Percentiles rank a stretch among this genome's conserved stretches.
These are phyloP conservation scores for Hyphopichia khmerensis DNA, from an alignment of 1,139 yeast genomes.

Conservation along the genomic window DNA sequence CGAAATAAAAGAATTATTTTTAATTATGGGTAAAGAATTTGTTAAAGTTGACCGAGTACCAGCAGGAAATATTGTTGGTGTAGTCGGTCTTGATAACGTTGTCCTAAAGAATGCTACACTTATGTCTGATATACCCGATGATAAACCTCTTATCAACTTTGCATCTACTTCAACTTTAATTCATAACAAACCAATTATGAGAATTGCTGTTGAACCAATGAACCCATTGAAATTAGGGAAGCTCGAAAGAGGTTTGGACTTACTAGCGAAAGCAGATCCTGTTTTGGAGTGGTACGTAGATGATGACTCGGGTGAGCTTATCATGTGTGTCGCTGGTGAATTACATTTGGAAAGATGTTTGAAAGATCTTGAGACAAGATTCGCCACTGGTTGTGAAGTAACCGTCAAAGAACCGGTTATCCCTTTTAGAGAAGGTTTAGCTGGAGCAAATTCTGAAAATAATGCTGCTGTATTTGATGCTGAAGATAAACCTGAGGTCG, in stretches of 20 bases:
- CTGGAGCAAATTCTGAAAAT: conserved; percentile 23
- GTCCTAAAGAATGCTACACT: conserved; percentile 87
- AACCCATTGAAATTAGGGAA: conserved; percentile 78
- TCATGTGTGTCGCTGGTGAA: conserved; percentile 94
- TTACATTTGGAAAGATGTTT: conserved; percentile 88
- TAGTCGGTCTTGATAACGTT: conserved; percentile 83
- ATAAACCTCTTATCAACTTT: conserved; percentile 67
- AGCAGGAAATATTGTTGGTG: conserved; percentile 94
- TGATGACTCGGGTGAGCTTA: conserved; percentile 84
- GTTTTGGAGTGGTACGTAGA: conserved; percentile 84
- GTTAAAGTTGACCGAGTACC: conserved; percentile 78
- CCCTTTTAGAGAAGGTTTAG: conserved; percentile 87
- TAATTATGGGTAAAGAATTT: conserved; percentile 92
- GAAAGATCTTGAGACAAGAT: conserved; percentile 83
- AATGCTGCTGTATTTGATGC: conserved; percentile 14
- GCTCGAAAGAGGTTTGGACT: conserved; percentile 73
- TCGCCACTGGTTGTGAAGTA: conserved; percentile 83
- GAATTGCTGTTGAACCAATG: conserved; percentile 91
- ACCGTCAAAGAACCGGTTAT: conserved; percentile 89
- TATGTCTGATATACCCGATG: conserved; percentile 43
- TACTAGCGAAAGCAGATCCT: conserved; percentile 87
- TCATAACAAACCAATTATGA: conserved; percentile 80
- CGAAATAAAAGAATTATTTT: conserved; percentile 64
- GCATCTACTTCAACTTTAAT: conserved; percentile 55
- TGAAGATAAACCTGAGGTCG: conserved; percentile 29